Base-by-base conservation (phyloP, 2,329 filamentous ascomycete species). In the Aspergillus terreus region DNA sequence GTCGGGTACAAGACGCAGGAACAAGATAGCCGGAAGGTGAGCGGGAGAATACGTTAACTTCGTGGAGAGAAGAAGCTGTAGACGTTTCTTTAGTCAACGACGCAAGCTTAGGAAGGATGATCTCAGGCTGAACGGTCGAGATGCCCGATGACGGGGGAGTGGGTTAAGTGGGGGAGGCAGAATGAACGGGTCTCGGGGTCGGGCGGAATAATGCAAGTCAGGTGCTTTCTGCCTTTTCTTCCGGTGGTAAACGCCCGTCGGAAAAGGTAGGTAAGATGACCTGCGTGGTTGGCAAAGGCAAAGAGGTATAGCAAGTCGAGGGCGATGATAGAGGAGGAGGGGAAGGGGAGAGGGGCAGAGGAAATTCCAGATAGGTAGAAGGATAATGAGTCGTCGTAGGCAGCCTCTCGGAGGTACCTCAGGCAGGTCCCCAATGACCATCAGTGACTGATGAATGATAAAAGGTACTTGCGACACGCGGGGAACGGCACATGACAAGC, bases 131-230 rank as follows among this genome's bases (percentile, higher is more conserved):
- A 40, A 51, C 51, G 15, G 12, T n/a, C 35, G 40, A 51, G 59
- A 55, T 61, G 58, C 59, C 59, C 54, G 58, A 60, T 57, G 59
- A 58, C 54, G 51, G 49, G 42, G 42, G 33, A 46, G 46, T 51
- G 42, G 51, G 45, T 45, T 59, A 42, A 48, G 52, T 52, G 54
- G 57, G 51, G 53, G 52, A 46, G 50, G 49, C 44, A 32, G 42
- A 45, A 30, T 11, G 27, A 30, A 30, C 27, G 27, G 27, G 27
- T 33, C 50, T 51, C 52, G 45, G 50, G 43, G 15, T 50, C 53
- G 49, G 54, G 52, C 56, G 58, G 56, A 58, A 57, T 43, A 58
- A 57, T 40, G 40, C 17, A 36, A 54, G 53, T 55, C 51, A 58
- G 59, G 53, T 58, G 58, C 47, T 43, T 50, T 40, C 43, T 42